Percentiles rank a stretch among this genome's conserved stretches.
phyloP scores from a whole-genome alignment of 129 eudicot genomes.

The Tagetes erecta region DNA sequence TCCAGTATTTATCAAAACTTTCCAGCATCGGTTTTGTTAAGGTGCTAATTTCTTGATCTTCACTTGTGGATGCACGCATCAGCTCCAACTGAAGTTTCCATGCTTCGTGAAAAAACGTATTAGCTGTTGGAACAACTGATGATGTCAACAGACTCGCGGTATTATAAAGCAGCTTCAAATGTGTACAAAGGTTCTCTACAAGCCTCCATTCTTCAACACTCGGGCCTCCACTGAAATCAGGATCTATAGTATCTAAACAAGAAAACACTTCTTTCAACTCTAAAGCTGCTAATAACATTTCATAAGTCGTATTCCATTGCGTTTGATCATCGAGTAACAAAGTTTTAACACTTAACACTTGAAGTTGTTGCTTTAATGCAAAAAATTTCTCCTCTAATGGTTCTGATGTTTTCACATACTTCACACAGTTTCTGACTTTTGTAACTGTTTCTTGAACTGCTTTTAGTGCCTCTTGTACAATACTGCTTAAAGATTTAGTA shows the following conservation, averaged over 20 bases:
- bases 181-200: slow-evolving; percentile 53
- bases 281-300: slow-evolving; percentile 76
- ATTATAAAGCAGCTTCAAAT: slow-evolving; percentile 60
- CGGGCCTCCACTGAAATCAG: slow-evolving; percentile 67
- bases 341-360: slow-evolving; percentile 69
- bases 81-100: slow-evolving; percentile 95
- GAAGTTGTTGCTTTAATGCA: slow-evolving; percentile 79
- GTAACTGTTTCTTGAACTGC: slow-evolving; percentile 50
- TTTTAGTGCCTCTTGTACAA: slow-evolving; percentile 59
- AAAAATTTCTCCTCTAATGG: slow-evolving; percentile 73
- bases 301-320: slow-evolving; percentile 91
- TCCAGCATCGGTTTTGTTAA: slow-evolving; percentile 68
- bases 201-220: slow-evolving; percentile 73
- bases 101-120: slow-evolving; percentile 88
- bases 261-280: slow-evolving; percentile 91
- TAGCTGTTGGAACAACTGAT: slow-evolving; percentile 59
- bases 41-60: slow-evolving; percentile 49
- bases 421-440: slow-evolving; percentile 79
- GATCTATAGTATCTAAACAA: slow-evolving; percentile 76
- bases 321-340: slow-evolving; percentile 72
- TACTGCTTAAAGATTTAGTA: slow-evolving; percentile 65
- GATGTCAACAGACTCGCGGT: slow-evolving; percentile 61
- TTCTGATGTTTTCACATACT: slow-evolving; percentile 91
- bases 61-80: slow-evolving; percentile 65
- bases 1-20: slow-evolving; percentile 81